Conservation (phyloP, 1,284 basidiomycete genomes). For the Malassezia cuniculi region DNA sequence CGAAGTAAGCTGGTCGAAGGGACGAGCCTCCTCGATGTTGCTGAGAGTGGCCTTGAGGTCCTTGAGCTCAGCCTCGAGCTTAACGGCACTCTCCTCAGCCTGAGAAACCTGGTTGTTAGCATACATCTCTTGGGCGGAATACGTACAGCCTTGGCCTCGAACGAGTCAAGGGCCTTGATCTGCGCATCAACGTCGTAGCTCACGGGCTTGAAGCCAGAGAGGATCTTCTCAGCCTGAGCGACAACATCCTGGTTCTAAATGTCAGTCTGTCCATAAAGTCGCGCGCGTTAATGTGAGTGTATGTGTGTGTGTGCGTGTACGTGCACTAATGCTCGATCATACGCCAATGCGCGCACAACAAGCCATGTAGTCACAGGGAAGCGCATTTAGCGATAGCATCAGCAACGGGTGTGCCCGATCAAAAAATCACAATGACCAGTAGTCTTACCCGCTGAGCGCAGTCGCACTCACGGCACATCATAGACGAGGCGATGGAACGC, state of each 20-base stretch:
- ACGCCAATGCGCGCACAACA: no score
- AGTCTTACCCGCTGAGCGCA: no score
- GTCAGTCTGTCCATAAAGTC: no score
- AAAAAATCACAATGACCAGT: no score
- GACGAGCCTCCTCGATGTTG: conserved; percentile 94
- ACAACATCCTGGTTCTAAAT: conserved; percentile 82
- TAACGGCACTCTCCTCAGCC: conserved; percentile 76
- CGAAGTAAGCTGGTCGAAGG: conserved; percentile 90
- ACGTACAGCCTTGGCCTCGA: conserved; percentile 82
- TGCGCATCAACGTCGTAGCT: conserved; percentile 87
- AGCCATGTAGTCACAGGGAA: no score
- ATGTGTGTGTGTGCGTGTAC: no score
- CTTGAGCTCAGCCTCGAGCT: conserved; percentile 83
- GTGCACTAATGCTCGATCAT: no score
- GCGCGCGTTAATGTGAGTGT: no score
- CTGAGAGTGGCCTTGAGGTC: conserved; percentile 84
- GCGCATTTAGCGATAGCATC: no score
- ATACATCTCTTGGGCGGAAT: neutral
- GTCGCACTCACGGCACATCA: no score
- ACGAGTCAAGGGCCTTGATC: conserved; percentile 89
- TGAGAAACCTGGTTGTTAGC: conserved; percentile 59
- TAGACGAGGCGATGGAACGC: no score
- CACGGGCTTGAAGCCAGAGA: conserved; percentile 83
- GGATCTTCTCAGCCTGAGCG: conserved; percentile 78
- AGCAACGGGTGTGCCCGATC: no score